A percentile compares a stretch with the other conserved stretches of the same genome.
Evolutionary conservation across 495 filamentous ascomycete genomes (phyloP).

Genomic region (Hypoxylon subgilvum): DNA sequence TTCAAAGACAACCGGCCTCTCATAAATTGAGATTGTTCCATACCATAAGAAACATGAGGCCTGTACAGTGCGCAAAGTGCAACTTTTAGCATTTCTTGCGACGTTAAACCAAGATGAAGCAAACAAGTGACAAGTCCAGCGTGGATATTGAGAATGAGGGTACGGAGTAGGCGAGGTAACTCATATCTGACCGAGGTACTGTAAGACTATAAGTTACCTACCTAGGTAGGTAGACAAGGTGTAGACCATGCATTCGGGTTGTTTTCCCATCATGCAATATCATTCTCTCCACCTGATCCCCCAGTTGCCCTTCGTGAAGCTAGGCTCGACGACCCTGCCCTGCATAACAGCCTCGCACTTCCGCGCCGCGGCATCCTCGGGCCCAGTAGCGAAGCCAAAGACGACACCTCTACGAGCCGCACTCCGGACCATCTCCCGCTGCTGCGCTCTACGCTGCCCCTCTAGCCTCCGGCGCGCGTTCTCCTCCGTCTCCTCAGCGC

Average conservation of each 20-base stretch:
- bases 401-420: conserved; percentile 54
- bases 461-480: conserved; percentile 26
- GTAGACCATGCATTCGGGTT: too few species aligned
- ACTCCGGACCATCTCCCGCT: conserved; percentile 51
- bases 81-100: not conserved
- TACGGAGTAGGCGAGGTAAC: not conserved
- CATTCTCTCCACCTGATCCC: conserved; percentile 51
- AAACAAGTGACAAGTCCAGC: not conserved
- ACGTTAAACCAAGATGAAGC: not conserved
- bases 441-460: conserved; percentile 36
- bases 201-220: not conserved
- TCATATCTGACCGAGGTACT: not conserved
- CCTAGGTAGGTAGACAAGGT: not conserved
- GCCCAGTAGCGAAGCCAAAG: conserved; percentile 50
- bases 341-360: conserved; percentile 45
- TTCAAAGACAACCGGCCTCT: too few species aligned
- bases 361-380: conserved; percentile 1
- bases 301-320: conserved; percentile 58
- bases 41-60: too few species aligned
- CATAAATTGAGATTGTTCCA: too few species aligned
- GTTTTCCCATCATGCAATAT: not conserved
- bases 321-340: conserved; percentile 50
- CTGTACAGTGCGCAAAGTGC: not conserved
- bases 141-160: not conserved
- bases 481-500: conserved; percentile 45